These are phyloP conservation scores for Trichoderma koningii DNA, from an alignment of 2,329 filamentous ascomycete genomes.

Conservation along the genomic window DNA sequence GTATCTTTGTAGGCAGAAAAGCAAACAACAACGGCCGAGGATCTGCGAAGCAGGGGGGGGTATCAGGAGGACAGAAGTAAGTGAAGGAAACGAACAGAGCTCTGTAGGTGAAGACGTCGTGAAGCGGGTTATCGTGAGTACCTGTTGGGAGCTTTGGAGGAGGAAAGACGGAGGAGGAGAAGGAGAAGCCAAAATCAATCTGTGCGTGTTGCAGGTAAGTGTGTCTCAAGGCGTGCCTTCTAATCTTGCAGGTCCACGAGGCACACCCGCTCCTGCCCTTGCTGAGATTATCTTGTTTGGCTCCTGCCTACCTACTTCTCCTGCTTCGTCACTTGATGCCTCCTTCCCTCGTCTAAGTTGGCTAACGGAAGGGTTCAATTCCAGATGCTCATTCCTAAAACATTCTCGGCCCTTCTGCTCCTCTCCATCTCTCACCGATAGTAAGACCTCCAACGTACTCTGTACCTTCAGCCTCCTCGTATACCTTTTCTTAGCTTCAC, in stretches of 20 bases:
- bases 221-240: no score
- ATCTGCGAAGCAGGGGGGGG: no score
- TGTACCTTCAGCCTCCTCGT: not conserved
- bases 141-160: not conserved
- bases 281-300: no score
- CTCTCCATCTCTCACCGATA: not conserved
- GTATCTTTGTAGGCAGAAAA: not conserved
- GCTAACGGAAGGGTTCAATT: not conserved
- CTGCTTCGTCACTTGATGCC: not conserved
- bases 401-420: not conserved
- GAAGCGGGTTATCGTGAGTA: not conserved
- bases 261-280: constrained; percentile 1
- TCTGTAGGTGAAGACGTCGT: not conserved
- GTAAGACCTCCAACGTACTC: not conserved
- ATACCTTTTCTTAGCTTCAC: not conserved
- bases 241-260: not conserved
- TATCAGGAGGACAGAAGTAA: no score
- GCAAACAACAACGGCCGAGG: not conserved
- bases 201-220: no score
- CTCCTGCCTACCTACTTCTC: not conserved
- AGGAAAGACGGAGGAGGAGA: not conserved
- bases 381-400: not conserved
- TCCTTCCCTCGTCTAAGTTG: not conserved
- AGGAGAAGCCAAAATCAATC: not conserved
- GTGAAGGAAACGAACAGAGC: not conserved